Evolutionary conservation across 306 rosid species (phyloP), one percentile per base, ranked within the genome.

Genomic region (Gillenia trifoliata): DNA sequence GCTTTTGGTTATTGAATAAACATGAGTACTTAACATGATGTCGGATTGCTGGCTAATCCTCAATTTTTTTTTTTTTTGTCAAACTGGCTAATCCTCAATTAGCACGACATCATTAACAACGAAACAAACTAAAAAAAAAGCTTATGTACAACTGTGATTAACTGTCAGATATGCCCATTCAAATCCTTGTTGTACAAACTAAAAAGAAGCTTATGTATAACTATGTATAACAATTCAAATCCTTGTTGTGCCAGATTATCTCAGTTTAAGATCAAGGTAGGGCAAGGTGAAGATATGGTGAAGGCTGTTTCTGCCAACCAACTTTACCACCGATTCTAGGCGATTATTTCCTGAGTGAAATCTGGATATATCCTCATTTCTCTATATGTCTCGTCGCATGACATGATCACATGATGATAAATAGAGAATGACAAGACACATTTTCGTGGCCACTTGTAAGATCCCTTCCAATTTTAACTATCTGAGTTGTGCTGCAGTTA

Each of bases 21-120:
- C 59, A 66, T 8, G 30, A 64, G 38, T 54, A 49, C 70, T 67
- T 16, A 68, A 68, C 72, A 77, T 41, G 63, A 73, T 82, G 76
- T 63, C 76, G 79, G 76, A 49, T 16, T 68, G 72, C 71, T 36
- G 41, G 47, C 54, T 17, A 34, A 25, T 47, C 56, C n/a, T 19
- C 36, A 45, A 57, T 30, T 62, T n/a, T n/a, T n/a, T n/a, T n/a
- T n/a, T n/a, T n/a, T n/a, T n/a, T n/a, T n/a, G n/a, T n/a, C n/a
- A n/a, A n/a, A n/a, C 71, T 36, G 41, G 47, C 54, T 17, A 34
- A 25, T 47, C 56, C n/a, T 19, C 36, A 45, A 57, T 30, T 62
- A 30, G 22, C 28, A 64, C 29, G 30, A 57, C 56, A 22, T 31
- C 63, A n/a, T 70, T 36, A 34, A 71, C 26, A 71, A 5, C 26